Conservation (phyloP, 495 filamentous ascomycete species). For the Aspergillus kassunensis region DNA sequence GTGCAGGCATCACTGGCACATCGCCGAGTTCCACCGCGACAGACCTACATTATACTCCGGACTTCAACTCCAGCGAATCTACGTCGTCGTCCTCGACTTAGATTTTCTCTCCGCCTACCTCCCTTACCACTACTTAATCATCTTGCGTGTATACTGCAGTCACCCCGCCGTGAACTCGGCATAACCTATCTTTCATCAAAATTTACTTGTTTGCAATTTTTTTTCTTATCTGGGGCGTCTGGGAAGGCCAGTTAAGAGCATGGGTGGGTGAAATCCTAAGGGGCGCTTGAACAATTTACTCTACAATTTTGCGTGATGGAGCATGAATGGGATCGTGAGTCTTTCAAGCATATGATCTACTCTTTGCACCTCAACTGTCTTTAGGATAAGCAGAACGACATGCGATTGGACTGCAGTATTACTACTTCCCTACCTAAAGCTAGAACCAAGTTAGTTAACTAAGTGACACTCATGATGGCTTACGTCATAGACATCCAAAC, state of each 20-base stretch:
- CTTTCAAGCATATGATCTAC: neutral
- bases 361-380: too few species aligned
- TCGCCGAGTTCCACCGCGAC: conserved; percentile 16
- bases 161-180: neutral
- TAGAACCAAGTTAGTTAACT: neutral
- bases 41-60: conserved; percentile 15
- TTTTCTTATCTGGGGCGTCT: neutral
- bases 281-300: neutral
- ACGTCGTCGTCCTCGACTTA: conserved; percentile 31
- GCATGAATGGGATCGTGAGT: neutral
- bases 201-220: neutral
- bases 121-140: conserved; percentile 1
- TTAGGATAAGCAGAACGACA: too few species aligned
- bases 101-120: neutral
- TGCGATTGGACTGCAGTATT: too few species aligned
- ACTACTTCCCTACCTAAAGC: too few species aligned
- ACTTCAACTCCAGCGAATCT: conserved; percentile 27
- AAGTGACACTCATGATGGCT: neutral
- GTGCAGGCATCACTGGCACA: conserved; percentile 26
- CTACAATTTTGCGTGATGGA: neutral
- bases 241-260: neutral
- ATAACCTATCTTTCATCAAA: neutral
- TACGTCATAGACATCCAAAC: neutral
- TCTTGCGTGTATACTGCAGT: conserved; percentile 10
- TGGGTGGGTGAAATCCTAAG: neutral